phyloP scores from a whole-genome alignment of 192 early-diverging fungal genomes.

The Umbelopsis sp. region DNA sequence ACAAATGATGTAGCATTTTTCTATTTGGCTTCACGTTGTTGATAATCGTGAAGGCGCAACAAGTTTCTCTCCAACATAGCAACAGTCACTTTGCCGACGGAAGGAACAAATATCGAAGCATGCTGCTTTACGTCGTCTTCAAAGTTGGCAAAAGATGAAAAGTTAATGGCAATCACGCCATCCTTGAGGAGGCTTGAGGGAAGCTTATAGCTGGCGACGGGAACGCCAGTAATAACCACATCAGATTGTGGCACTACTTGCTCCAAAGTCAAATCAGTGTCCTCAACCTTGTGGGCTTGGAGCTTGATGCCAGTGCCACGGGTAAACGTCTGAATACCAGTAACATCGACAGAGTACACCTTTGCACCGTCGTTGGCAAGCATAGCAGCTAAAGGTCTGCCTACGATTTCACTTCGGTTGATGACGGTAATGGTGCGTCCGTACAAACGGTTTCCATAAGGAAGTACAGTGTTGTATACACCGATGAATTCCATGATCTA shows the following conservation, averaged over 20 bases:
- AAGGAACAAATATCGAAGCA: conserved; percentile 94
- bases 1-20: neutral
- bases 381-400: conserved; percentile 94
- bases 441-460: conserved; percentile 93
- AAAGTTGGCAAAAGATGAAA: conserved; percentile 96
- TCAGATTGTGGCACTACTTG: conserved; percentile 87
- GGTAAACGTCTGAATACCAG: conserved; percentile 79
- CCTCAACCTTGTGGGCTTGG: conserved; percentile 72
- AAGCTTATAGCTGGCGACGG: conserved; percentile 85
- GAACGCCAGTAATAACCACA: conserved; percentile 98
- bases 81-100: conserved; percentile 98
- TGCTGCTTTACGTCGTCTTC: conserved; percentile 90
- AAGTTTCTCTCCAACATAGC: conserved; percentile 98
- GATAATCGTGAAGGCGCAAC: conserved; percentile 82
- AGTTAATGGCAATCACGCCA: conserved; percentile 98
- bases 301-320: conserved; percentile 66
- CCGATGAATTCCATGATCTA: conserved; percentile 93
- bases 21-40: conserved; percentile 32
- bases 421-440: conserved; percentile 91
- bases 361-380: conserved; percentile 98
- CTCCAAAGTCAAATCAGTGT: conserved; percentile 70
- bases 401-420: conserved; percentile 97
- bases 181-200: conserved; percentile 86
- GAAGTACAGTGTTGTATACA: conserved; percentile 86
- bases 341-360: conserved; percentile 94